These are phyloP conservation scores for Syzygium malaccense DNA, from an alignment of 441 rosid genomes.

Conservation along the genomic window DNA sequence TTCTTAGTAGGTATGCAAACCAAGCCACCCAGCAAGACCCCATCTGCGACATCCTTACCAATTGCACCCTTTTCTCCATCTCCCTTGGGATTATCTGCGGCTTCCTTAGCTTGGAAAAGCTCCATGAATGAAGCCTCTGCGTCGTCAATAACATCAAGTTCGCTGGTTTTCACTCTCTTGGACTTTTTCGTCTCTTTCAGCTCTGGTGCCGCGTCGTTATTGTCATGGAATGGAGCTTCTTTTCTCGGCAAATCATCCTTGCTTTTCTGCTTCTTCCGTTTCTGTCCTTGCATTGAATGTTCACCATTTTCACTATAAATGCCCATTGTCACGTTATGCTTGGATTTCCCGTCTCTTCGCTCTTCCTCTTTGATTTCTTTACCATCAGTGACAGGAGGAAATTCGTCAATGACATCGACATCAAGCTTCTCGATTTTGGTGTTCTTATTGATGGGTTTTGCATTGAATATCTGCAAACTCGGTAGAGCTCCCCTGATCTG, in stretches of 20 bases:
- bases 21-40: constrained; percentile 14
- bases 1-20: constrained; percentile 26
- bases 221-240: not conserved
- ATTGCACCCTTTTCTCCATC: constrained; percentile 11
- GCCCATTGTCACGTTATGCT: not conserved
- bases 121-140: constrained; percentile 51
- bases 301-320: not conserved
- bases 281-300: constrained; percentile 8
- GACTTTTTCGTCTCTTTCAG: constrained; percentile 29
- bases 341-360: constrained; percentile 16
- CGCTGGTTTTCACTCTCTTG: constrained; percentile 21
- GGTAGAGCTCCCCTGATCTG: constrained; percentile 56
- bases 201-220: not conserved
- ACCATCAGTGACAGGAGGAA: not conserved
- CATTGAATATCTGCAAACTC: constrained; percentile 62
- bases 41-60: constrained; percentile 12
- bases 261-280: constrained; percentile 18
- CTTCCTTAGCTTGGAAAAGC: constrained; percentile 19
- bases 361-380: constrained; percentile 13
- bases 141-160: constrained; percentile 53
- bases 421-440: constrained; percentile 18
- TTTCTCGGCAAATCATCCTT: constrained; percentile 5
- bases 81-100: constrained; percentile 11
- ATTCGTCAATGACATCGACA: constrained; percentile 14
- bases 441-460: constrained; percentile 42